Conservation (phyloP, 441 rosid genomes). For the Corymbia calophylla region DNA sequence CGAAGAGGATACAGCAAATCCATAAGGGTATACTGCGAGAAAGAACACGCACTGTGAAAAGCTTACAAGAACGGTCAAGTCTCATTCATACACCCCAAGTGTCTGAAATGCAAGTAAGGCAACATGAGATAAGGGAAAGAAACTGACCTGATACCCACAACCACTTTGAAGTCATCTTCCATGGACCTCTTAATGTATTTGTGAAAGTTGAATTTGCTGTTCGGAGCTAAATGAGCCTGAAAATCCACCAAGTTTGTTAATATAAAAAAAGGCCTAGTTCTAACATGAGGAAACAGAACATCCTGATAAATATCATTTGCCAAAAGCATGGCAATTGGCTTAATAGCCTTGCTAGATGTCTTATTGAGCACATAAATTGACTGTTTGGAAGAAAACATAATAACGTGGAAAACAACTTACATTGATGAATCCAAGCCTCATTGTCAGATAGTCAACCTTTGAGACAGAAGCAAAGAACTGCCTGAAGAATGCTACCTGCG, state of each 20-base stretch:
- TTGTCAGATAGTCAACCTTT: conserved; percentile 25
- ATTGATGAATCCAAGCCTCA: conserved; percentile 28
- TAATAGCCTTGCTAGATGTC: not conserved
- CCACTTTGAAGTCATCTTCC: conserved; percentile 32
- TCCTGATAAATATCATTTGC: not conserved
- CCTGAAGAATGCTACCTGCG: conserved; percentile 24
- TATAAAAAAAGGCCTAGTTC: not conserved
- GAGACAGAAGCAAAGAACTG: conserved; percentile 23
- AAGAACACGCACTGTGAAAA: not conserved
- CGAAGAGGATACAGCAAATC: conserved; percentile 20
- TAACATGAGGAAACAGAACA: not conserved
- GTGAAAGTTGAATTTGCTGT: conserved; percentile 23
- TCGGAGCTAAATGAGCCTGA: conserved; percentile 28
- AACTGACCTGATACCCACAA: conserved; percentile 25
- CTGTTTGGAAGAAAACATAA: not conserved
- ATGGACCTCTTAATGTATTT: conserved; percentile 26
- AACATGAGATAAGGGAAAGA: not conserved
- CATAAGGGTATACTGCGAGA: conserved; percentile 24
- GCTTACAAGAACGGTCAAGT: not conserved
- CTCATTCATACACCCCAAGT: not conserved
- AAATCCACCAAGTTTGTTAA: not conserved
- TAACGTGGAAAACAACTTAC: not conserved
- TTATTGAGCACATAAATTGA: not conserved
- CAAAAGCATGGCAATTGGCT: not conserved
- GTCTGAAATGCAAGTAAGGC: not conserved